These are phyloP conservation scores for Aphanomyces astaci DNA, from an alignment of 352 stramenopile species.

Conservation along the genomic window DNA sequence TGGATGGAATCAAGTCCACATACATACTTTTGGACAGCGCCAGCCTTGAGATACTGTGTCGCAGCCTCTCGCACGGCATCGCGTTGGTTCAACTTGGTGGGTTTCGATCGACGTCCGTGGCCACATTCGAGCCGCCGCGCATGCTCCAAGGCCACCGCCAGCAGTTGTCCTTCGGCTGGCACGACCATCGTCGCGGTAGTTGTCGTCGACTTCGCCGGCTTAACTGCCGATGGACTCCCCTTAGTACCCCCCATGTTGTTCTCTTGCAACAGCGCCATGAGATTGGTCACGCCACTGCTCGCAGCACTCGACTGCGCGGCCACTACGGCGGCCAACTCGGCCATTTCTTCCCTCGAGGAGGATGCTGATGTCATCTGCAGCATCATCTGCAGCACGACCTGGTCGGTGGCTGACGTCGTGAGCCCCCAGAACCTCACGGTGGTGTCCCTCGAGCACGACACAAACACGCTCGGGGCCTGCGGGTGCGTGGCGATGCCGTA, in stretches of 20 bases:
- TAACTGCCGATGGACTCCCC: no score
- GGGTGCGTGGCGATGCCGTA: constrained; percentile 25
- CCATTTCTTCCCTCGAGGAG: not conserved
- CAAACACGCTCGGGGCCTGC: constrained; percentile 16
- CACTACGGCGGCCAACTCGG: not conserved
- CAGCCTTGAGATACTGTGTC: constrained; percentile 9
- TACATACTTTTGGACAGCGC: constrained; percentile 10
- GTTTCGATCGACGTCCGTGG: constrained; percentile 9
- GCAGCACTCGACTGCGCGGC: not conserved
- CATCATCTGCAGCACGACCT: constrained; percentile 7
- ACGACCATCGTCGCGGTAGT: not conserved
- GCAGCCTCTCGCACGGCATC: constrained; percentile 9
- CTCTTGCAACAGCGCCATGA: constrained; percentile 1
- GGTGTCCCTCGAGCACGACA: constrained; percentile 27
- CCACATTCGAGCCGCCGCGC: constrained; percentile 14
- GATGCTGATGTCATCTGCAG: not conserved
- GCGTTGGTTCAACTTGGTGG: constrained; percentile 11
- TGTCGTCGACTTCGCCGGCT: not conserved
- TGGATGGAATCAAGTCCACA: no score
- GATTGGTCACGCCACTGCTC: constrained; percentile 13
- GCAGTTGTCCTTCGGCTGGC: not conserved
- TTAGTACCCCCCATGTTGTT: no score
- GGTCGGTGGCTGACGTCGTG: not conserved
- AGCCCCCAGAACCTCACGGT: constrained; percentile 26
- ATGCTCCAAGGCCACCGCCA: constrained; percentile 1